phyloP scores from a whole-genome alignment of 202 grass and related monocot species.

The Schoenoplectus tabernaemontani region DNA sequence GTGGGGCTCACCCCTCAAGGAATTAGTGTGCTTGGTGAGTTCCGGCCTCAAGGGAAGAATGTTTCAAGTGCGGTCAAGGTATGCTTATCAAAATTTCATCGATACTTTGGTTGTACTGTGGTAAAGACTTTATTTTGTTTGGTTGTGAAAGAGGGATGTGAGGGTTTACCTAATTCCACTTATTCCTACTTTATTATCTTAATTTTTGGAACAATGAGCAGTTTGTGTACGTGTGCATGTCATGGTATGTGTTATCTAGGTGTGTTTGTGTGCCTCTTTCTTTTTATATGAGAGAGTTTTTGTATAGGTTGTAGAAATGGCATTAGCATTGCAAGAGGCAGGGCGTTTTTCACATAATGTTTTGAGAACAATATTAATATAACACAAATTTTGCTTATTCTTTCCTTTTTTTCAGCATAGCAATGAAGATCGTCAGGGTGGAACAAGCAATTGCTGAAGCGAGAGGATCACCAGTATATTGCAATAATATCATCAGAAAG shows the following conservation, averaged over 20 bases:
- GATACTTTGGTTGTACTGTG: neutral
- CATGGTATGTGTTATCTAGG: neutral
- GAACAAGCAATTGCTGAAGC: conserved; percentile 56
- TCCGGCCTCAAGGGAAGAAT: conserved; percentile 71
- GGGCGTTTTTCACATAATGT: no score
- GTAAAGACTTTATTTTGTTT: neutral
- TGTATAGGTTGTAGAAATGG: no score
- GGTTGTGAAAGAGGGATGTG: neutral
- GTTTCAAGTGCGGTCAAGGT: conserved; percentile 83
- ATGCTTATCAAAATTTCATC: neutral
- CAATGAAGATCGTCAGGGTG: conserved; percentile 64
- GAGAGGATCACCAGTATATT: conserved; percentile 69
- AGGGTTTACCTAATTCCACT: no score
- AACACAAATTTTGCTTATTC: neutral
- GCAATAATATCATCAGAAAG: conserved; percentile 84
- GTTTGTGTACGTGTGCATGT: no score
- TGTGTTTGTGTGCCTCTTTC: neutral
- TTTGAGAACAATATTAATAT: no score
- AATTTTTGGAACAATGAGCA: neutral
- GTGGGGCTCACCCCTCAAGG: conserved; percentile 83
- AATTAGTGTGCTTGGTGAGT: conserved; percentile 80
- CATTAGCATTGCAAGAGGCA: no score
- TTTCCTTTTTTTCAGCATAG: conserved; percentile 50
- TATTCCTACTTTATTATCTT: no score
- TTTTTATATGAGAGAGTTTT: no score